phyloP scores from a whole-genome alignment of 2,329 filamentous ascomycete species.

The Aureobasidium sp. region DNA sequence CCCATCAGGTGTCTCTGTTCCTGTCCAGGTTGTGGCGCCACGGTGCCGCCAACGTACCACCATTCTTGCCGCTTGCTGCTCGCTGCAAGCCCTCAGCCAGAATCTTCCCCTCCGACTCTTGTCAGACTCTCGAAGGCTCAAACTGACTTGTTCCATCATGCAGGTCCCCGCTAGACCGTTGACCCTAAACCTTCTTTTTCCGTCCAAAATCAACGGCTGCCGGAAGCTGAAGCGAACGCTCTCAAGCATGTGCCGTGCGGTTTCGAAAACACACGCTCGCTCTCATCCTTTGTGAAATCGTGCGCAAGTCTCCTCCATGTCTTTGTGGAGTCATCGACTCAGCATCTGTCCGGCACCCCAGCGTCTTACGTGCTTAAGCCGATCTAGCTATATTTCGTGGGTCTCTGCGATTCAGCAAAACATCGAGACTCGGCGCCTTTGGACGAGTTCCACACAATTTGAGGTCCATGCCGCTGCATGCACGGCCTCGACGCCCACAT shows the following conservation, averaged over 20 bases:
- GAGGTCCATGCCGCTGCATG: not conserved
- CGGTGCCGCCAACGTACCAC: not conserved
- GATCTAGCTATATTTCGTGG: not conserved
- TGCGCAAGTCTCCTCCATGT: not conserved
- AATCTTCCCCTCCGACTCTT: not conserved
- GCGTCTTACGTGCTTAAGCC: not conserved
- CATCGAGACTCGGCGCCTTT: slow-evolving; percentile 5
- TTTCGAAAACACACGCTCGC: not conserved
- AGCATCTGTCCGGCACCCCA: not conserved
- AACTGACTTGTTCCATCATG: slow-evolving; percentile 11
- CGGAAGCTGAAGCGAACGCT: slow-evolving; percentile 1
- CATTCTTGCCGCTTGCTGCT: not conserved
- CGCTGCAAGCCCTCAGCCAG: slow-evolving; percentile 2
- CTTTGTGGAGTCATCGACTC: not conserved
- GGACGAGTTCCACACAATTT: not conserved
- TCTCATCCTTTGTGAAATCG: not conserved
- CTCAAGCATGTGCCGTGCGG: not conserved
- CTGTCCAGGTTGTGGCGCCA: slow-evolving; percentile 4
- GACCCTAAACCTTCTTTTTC: slow-evolving; percentile 9
- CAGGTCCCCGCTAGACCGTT: slow-evolving; percentile 10
- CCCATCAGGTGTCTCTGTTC: not conserved
- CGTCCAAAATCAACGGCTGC: not conserved
- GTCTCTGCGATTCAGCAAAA: not conserved
- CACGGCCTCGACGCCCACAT: not conserved
- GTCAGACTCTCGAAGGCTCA: not conserved